phyloP scores from a whole-genome alignment of 2,329 filamentous ascomycete genomes.

The Capronia coronata region DNA sequence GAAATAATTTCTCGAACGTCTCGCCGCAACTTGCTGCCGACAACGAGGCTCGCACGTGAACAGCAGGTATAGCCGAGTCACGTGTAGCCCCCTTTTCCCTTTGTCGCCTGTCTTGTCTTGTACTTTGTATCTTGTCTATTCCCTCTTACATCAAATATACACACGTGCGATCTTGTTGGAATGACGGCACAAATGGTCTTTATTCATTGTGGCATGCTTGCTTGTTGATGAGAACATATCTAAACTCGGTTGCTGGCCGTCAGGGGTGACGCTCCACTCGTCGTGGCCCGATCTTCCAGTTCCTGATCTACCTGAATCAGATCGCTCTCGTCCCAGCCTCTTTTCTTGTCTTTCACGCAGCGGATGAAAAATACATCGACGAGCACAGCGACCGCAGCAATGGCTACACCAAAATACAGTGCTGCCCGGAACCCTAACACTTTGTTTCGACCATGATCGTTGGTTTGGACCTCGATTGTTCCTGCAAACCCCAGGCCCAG shows the following conservation, averaged over 20 bases:
- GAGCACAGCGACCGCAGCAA: not conserved
- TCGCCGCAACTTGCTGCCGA: conserved; percentile 23
- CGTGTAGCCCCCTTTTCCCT: not conserved
- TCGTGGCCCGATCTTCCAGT: not conserved
- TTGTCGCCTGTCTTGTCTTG: no score
- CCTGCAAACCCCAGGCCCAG: conserved; percentile 42
- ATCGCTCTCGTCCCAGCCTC: not conserved
- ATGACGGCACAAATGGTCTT: no score
- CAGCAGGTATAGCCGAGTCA: conserved; percentile 12
- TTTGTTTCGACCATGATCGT: not conserved
- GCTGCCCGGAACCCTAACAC: not conserved
- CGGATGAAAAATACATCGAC: not conserved
- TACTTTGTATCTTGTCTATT: not conserved
- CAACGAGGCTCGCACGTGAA: not conserved
- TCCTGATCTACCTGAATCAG: not conserved
- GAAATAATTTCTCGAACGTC: conserved; percentile 16
- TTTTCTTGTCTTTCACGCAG: not conserved
- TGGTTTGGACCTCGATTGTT: conserved; percentile 31
- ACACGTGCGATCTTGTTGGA: no score
- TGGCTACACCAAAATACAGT: not conserved
- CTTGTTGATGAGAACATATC: not conserved
- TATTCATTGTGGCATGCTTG: not conserved
- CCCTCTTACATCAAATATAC: no score
- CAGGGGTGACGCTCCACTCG: not conserved
- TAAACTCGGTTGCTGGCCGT: not conserved